Percentiles rank a stretch among this genome's conserved stretches.
These are phyloP conservation scores for Kitagawia praeruptora DNA, from an alignment of 129 eudicot species.

Conservation along the genomic window DNA sequence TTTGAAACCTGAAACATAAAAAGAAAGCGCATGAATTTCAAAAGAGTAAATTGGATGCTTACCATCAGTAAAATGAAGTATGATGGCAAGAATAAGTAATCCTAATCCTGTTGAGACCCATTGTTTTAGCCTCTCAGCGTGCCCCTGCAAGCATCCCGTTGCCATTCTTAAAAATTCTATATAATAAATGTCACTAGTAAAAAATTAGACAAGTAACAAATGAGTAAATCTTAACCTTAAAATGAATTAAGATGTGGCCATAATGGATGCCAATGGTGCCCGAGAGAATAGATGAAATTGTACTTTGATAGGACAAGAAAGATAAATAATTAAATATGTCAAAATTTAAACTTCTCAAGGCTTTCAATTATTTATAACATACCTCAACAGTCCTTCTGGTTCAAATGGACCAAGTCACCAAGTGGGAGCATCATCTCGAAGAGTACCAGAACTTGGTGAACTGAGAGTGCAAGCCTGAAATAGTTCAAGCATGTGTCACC, in stretches of 20 bases:
- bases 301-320: conserved; percentile 26
- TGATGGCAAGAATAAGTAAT: conserved; percentile 40
- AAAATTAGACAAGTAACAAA: background rate
- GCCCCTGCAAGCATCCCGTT: conserved; percentile 31
- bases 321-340: background rate
- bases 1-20: background rate
- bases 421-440: conserved; percentile 59
- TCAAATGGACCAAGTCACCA: conserved; percentile 92
- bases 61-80: conserved; percentile 90
- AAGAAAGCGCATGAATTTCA: background rate
- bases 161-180: background rate
- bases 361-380: conserved; percentile 3
- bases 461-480: conserved; percentile 67
- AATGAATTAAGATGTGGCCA: conserved; percentile 79
- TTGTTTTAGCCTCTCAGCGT: conserved; percentile 80
- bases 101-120: conserved; percentile 65
- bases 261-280: conserved; percentile 79
- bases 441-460: conserved; percentile 52
- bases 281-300: conserved; percentile 68
- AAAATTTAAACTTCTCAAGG: background rate
- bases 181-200: background rate
- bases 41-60: background rate
- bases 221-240: conserved; percentile 30
- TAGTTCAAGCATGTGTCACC: background rate
- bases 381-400: conserved; percentile 90